phyloP scores from a whole-genome alignment of 2,329 filamentous ascomycete genomes.

The Stachybotrys elegans region DNA sequence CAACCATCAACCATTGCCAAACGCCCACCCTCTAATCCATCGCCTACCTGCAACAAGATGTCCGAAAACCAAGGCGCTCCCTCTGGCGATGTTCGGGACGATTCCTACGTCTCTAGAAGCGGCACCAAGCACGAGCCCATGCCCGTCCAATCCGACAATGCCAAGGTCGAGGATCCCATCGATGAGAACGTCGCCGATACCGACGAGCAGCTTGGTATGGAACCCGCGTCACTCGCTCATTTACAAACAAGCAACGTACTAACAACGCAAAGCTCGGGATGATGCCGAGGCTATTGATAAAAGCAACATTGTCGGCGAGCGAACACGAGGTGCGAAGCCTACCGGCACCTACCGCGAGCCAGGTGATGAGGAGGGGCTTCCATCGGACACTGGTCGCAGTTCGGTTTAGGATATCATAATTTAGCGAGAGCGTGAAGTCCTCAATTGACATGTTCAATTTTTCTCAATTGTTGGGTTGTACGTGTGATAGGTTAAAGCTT shows the following conservation, averaged over 20 bases:
- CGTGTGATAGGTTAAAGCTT: too few relatives aligned
- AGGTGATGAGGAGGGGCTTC: constrained; percentile 21
- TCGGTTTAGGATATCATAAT: too few relatives aligned
- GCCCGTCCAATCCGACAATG: constrained; percentile 26
- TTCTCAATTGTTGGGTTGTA: too few relatives aligned
- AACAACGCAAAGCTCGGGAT: constrained; percentile 20
- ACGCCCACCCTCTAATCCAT: neutral
- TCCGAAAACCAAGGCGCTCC: neutral
- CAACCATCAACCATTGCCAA: too few relatives aligned
- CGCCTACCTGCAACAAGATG: neutral
- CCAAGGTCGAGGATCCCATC: constrained; percentile 26
- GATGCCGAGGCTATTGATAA: constrained; percentile 31
- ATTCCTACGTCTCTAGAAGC: constrained; percentile 26
- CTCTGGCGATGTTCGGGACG: constrained; percentile 1
- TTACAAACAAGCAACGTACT: neutral
- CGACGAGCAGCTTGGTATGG: constrained; percentile 9
- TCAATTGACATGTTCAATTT: too few relatives aligned
- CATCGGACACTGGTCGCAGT: constrained; percentile 3
- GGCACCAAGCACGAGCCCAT: constrained; percentile 21
- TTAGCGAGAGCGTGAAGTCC: too few relatives aligned
- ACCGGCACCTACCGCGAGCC: constrained; percentile 24
- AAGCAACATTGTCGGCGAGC: constrained; percentile 28
- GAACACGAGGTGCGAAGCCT: constrained; percentile 25
- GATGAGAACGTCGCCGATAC: constrained; percentile 23
- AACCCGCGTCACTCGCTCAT: constrained; percentile 20